These are phyloP conservation scores for Phytophthora kernoviae DNA, from an alignment of 352 stramenopile species.

Conservation along the genomic window DNA sequence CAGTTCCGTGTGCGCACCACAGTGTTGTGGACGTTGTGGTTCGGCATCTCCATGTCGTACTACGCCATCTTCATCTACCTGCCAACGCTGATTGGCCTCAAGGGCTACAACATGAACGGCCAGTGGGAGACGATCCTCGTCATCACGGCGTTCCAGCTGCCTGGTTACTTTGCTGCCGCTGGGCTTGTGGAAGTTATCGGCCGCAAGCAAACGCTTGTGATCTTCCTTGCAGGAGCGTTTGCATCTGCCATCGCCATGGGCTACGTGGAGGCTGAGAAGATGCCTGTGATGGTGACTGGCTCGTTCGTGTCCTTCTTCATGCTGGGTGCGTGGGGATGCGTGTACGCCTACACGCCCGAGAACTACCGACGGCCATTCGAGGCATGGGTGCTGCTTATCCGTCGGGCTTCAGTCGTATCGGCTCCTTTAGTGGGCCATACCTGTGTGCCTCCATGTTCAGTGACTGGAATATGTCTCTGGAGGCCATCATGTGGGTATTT, in stretches of 20 bases:
- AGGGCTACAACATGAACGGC: constrained; percentile 68
- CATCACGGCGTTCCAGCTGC: constrained; percentile 69
- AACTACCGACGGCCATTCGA: constrained; percentile 78
- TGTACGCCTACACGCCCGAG: constrained; percentile 78
- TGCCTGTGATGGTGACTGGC: constrained; percentile 49
- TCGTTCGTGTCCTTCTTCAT: constrained; percentile 74
- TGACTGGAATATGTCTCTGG: constrained; percentile 57
- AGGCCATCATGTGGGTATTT: constrained; percentile 76
- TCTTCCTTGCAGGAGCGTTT: constrained; percentile 57
- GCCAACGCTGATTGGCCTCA: constrained; percentile 51
- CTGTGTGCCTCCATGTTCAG: constrained; percentile 65
- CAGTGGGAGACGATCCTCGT: constrained; percentile 56
- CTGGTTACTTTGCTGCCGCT: constrained; percentile 61
- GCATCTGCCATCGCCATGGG: constrained; percentile 58
- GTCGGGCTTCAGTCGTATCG: constrained; percentile 69
- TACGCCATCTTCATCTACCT: constrained; percentile 76
- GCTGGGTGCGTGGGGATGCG: constrained; percentile 64
- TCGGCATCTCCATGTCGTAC: constrained; percentile 73
- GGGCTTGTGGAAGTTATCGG: constrained; percentile 59
- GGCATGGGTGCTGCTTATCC: constrained; percentile 72
- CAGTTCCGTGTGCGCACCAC: constrained; percentile 59
- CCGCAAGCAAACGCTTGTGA: constrained; percentile 54
- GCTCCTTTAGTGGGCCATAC: constrained; percentile 68
- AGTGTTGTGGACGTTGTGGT: constrained; percentile 74
- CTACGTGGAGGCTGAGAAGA: constrained; percentile 53